Conservation (phyloP, 805 yeast genomes). For the Sporopachydermia quercuum region DNA sequence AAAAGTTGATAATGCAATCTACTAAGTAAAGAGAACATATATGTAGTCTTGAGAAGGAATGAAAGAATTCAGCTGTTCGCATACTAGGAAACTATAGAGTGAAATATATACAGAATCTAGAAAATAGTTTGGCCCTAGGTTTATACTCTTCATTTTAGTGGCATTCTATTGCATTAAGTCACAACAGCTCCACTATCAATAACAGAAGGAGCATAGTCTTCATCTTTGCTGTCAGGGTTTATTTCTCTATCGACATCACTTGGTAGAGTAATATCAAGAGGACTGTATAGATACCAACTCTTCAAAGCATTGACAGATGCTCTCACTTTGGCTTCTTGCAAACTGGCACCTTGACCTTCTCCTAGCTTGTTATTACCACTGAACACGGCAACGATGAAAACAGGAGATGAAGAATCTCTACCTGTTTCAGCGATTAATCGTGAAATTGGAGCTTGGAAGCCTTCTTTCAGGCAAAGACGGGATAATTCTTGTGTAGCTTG, state of each 20-base stretch:
- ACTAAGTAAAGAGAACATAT: too few species aligned
- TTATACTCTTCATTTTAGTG: too few species aligned
- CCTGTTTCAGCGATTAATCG: conserved; percentile 90
- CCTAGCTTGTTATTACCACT: conserved; percentile 73
- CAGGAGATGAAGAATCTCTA: conserved; percentile 67
- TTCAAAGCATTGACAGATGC: conserved; percentile 84
- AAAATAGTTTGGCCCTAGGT: too few species aligned
- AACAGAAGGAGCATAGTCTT: conserved; percentile 21
- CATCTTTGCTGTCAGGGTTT: background rate
- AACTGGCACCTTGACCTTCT: conserved; percentile 85
- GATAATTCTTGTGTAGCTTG: conserved; percentile 79
- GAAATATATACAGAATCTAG: too few species aligned
- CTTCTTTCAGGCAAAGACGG: conserved; percentile 60
- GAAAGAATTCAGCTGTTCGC: too few species aligned
- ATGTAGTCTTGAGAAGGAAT: too few species aligned
- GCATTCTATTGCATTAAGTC: too few species aligned
- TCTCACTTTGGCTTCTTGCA: conserved; percentile 83
- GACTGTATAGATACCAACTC: conserved; percentile 85
- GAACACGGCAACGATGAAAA: conserved; percentile 84
- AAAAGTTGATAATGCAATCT: too few species aligned
- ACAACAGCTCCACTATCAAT: conserved; percentile 31
- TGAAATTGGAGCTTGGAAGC: conserved; percentile 58
- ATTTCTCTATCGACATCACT: conserved; percentile 26
- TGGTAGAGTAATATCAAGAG: conserved; percentile 48
- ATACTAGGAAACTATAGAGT: too few species aligned